Evolutionary conservation across 768 basidiomycete species (phyloP), one percentile per base, ranked within the genome.

Genomic region (Termitomyces sp.): DNA sequence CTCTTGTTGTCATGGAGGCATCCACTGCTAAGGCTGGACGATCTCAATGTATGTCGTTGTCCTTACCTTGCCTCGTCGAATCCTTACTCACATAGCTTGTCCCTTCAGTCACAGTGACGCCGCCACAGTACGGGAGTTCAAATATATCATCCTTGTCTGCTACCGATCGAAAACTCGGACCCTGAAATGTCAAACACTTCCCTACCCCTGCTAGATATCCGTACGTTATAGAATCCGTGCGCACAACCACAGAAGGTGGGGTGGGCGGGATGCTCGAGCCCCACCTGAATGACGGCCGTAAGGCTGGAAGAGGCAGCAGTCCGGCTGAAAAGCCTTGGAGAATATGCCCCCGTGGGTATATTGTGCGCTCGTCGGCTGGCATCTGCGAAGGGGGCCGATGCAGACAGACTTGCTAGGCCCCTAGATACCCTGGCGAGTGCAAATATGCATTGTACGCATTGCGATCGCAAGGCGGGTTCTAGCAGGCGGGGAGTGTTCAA

Each of bases 211-310:
- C 38, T 36, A 53, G 51, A 40, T 38, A 32, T 36, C n/a, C 5
- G 23, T 23, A 9, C n/a, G 18, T 57, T 57, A 57, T 33, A 2
- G 56, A 49, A 57, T 57, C 56, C 56, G 23, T 57, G 2, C 56
- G 48, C 38, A 50, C 56, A 57, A 55, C 48, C 56, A 50, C 56
- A 57, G 36, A 57, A 20, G 56, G 56, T 50, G 56, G 48, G 57
- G 57, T 38, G 32, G 56, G 56, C 48, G 49, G 36, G 57, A 58
- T 49, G 40, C 41, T 30, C 28, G 40, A 12, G 49, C 50, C 50
- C 56, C 48, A 50, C 56, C 49, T 32, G 40, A 57, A 50, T 40
- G 56, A 41, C 48, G 50, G 56, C 20, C 40, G 57, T 50, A 43
- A 38, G 36, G 56, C 50, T 28, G 47, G 50, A 41, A 58, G 57